Base-by-base conservation (phyloP, 805 yeast species). In the Ogataea wickerhamii region DNA sequence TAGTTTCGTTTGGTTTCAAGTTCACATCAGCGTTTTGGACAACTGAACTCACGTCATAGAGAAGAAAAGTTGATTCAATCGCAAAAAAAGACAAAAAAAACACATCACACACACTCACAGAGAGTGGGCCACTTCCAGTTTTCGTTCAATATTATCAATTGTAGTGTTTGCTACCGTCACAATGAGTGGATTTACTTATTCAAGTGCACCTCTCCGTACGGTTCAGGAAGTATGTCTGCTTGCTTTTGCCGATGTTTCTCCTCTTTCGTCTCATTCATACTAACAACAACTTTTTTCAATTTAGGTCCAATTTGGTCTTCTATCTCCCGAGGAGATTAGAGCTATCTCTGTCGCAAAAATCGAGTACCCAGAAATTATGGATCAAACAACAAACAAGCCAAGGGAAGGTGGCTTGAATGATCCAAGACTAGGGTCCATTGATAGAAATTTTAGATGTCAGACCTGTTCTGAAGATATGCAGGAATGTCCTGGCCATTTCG, bases 381-480 rank as follows among this genome's bases (percentile, higher is more conserved):
- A 93, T 64, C 97, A 89, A 64, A 79, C 96, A 27, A 88, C 95
- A 42, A 83, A 84, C 59, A 85, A 86, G 48, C 97, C 98, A 33
- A 80, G 97, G 62, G 89, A 88, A 50, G 97, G 97, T 47, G 99
- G 99, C 44, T 71, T 93, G 46, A 91, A 89, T 61, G 98, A 94
- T 63, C 98, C 98, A 44, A 80, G 98, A 55, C 73, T 93, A 45
- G 99, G 99, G 35, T 85, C 97, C 4, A 89, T 93, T 53, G 99
- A 93, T 66, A 82, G 98, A 63, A 91, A 89, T 62, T 86, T 85
- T 74, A 87, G 87, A 70, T 93, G 99, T 73, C 98, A 91, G 71
- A 93, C 99, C 18, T 93, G 99, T 74, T 95, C 96, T 56, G 99
- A 93, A 64, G 96, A 91, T 54, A 93, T 93, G 97, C 87, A 91